These are phyloP conservation scores for Ricinus communis DNA, from an alignment of 345 rosid genomes.

Conservation along the genomic window DNA sequence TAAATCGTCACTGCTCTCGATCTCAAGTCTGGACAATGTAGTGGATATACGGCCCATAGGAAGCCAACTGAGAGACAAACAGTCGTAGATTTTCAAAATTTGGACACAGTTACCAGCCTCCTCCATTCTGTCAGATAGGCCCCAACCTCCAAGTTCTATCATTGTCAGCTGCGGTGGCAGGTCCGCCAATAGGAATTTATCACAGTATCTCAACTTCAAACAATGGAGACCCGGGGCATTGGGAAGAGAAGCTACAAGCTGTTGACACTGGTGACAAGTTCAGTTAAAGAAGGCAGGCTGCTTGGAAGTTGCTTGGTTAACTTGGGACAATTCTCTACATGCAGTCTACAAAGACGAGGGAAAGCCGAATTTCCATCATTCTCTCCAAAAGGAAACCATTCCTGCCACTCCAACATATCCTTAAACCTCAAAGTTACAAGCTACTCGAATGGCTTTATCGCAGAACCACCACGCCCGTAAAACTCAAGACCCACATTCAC, in stretches of 20 bases:
- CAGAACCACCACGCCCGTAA: neutral
- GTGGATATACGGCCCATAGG: neutral
- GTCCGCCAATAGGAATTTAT: too few relatives aligned
- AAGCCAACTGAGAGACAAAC: neutral
- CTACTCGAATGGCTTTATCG: neutral
- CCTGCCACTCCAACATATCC: neutral
- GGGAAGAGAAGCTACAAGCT: constrained; percentile 4
- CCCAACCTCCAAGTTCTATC: neutral
- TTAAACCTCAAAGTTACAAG: neutral
- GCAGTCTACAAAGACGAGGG: neutral
- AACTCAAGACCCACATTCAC: neutral
- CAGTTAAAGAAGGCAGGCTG: neutral
- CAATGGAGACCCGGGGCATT: neutral
- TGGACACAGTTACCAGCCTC: neutral
- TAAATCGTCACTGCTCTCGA: neutral
- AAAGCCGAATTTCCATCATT: neutral
- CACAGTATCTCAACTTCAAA: neutral
- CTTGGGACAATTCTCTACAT: neutral
- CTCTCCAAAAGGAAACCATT: neutral
- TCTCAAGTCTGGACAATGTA: neutral
- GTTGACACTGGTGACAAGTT: neutral
- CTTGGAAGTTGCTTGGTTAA: neutral
- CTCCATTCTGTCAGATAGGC: neutral
- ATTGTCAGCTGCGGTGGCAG: too few relatives aligned
- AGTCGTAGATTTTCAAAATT: neutral